Evolutionary conservation across 345 rosid species (phyloP), one percentile per base, ranked within the genome.

Genomic region (Citrus glauca): DNA sequence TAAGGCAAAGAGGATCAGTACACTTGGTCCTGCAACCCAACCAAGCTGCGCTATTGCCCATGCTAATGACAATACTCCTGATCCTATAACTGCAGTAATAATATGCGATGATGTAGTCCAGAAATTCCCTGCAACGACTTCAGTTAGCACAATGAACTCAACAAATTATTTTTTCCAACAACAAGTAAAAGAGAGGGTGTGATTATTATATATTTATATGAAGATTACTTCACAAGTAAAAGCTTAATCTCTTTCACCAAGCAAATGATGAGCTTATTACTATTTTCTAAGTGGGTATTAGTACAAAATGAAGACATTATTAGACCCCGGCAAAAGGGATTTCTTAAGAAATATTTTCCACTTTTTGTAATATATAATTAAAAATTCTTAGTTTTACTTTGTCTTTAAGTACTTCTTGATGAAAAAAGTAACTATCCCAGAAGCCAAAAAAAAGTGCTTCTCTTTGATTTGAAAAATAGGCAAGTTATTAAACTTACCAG

Each of bases 1-100:
- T 0, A 88, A 20, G 77, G 91, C 87, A 69, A 86, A 86, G 66
- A 83, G 82, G n/a, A 83, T 5, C 87, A 88, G 57, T 24, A 77
- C 78, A 13, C 73, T 32, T 4, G 91, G 88, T 25, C 91, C 91
- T 3, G 87, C 87, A 38, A 86, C 70, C 89, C 91, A 86, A 53
- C 91, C 91, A 11, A 88, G 85, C 78, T 86, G 91, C 37, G 67
- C 91, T 4, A 82, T 86, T 16, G 88, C 84, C 91, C 89, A 86
- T 32, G 88, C 89, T 71, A 86, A 25, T 32, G 91, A 86, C 59
- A 88, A 63, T 9, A 88, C 91, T 56, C 91, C 91, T 10, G 89
- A 85, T 42, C 91, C 91, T 69, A 88, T 86, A 28, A 85, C 86
- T 17, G 91, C 89, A 4, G 91, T 88, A 4, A 88, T 81, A 53